phyloP scores from a whole-genome alignment of 225 moss, liverwort and hornwort species.

The Sphagnum contortum region DNA sequence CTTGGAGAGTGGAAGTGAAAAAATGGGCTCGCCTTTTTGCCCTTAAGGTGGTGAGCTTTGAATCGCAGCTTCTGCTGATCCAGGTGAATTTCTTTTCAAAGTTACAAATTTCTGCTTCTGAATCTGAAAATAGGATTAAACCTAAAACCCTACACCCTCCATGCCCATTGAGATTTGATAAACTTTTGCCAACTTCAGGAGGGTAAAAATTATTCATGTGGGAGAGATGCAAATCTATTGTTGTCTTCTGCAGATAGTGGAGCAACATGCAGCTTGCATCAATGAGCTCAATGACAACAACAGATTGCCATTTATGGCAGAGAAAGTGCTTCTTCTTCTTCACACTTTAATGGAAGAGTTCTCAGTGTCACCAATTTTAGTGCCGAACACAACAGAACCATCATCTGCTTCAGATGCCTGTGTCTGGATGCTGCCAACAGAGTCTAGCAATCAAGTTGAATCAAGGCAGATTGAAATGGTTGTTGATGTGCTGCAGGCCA shows the following conservation, averaged over 20 bases:
- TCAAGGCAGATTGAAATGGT: conserved; percentile 26
- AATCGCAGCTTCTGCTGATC: conserved; percentile 34
- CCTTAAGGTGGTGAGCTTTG: conserved; percentile 33
- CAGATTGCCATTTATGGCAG: conserved; percentile 38
- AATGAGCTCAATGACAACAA: conserved; percentile 33
- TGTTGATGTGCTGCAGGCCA: conserved; percentile 36
- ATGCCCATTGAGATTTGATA: too few relatives aligned
- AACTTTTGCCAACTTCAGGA: too few relatives aligned
- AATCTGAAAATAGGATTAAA: too few relatives aligned
- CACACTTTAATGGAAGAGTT: conserved; percentile 64
- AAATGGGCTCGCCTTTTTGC: conserved; percentile 57
- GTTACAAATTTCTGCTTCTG: too few relatives aligned
- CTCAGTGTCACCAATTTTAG: conserved; percentile 13
- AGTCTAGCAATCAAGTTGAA: conserved; percentile 11
- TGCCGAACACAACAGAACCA: conserved; percentile 8
- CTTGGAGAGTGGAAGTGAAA: conserved; percentile 63
- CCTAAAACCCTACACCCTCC: too few relatives aligned
- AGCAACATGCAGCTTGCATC: conserved; percentile 42
- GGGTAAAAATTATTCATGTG: too few relatives aligned
- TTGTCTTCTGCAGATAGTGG: conserved; percentile 45
- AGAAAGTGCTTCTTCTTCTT: conserved; percentile 54
- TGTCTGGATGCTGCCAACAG: not conserved
- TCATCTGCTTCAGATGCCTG: too few relatives aligned
- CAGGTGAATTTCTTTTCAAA: conserved; percentile 20
- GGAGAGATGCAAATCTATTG: too few relatives aligned